A percentile compares a stretch with the other conserved stretches of the same genome.
Evolutionary conservation across 2,329 filamentous ascomycete species (phyloP).

Genomic region (Phialophora macrospora): DNA sequence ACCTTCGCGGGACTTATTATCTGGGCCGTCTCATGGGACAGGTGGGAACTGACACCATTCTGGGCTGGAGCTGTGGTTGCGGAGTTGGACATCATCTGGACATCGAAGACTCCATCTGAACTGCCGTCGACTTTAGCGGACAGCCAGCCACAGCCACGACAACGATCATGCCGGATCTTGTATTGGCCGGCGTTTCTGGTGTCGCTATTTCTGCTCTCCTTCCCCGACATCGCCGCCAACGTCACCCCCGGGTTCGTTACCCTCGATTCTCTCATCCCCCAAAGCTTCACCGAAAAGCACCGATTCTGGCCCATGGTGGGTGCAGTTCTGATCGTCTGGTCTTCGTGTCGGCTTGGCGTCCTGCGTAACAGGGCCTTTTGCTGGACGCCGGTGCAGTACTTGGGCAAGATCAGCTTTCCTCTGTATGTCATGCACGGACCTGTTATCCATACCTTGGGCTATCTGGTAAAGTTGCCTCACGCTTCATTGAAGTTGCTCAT

Average conservation of each 20-base stretch:
- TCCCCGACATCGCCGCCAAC: conserved; percentile 45
- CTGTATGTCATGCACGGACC: conserved; percentile 56
- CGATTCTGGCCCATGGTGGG: conserved; percentile 53
- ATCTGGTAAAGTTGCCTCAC: conserved; percentile 43
- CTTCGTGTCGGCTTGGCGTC: conserved; percentile 48
- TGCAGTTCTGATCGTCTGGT: conserved; percentile 50
- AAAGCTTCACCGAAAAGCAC: conserved; percentile 50
- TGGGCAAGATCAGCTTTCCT: conserved; percentile 55
- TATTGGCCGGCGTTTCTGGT: conserved; percentile 48
- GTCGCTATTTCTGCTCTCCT: conserved; percentile 51
- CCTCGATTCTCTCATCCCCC: conserved; percentile 48
- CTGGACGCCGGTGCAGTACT: conserved; percentile 50
- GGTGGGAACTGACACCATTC: conserved; percentile 51
- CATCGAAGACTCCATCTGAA: conserved; percentile 37
- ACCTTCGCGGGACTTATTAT: conserved; percentile 22
- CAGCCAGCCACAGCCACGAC: neutral
- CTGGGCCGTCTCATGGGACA: conserved; percentile 43
- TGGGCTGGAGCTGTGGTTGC: conserved; percentile 33
- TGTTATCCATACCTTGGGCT: conserved; percentile 51
- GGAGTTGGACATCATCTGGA: conserved; percentile 34
- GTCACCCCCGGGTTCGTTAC: conserved; percentile 51
- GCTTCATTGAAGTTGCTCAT: neutral
- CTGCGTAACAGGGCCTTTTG: conserved; percentile 50
- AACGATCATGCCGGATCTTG: conserved; percentile 29
- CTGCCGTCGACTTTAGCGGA: conserved; percentile 13